Evolutionary conservation across 352 stramenopile genomes (phyloP), one percentile per base, ranked within the genome.

Genomic region (Globisporangium alternatum): DNA sequence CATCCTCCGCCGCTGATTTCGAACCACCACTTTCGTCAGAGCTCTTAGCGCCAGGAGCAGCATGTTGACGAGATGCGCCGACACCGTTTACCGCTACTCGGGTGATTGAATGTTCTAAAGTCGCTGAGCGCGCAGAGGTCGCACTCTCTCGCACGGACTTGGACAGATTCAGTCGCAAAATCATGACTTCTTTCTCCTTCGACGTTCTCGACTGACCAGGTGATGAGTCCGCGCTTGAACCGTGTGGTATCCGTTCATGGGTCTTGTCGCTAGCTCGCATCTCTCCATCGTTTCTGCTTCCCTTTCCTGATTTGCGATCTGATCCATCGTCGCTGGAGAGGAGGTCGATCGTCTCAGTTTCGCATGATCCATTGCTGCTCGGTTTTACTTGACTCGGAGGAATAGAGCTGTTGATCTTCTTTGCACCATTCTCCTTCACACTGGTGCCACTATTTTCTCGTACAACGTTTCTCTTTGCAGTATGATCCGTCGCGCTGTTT

Each of bases 261-360:
- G 8, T 30, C n/a, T 30, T 30, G 45, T 17, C n/a, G 21, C 45
- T 52, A 15, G n/a, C 3, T 52, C n/a, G 45, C 21, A 5, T 52
- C 21, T 31, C 39, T 43, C 4, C 19, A 10, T 9, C 17, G 10
- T 0, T 7, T 10, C 17, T 22, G 28, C 3, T 17, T 22, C 15
- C 22, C 4, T 39, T 28, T 19, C 19, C 19, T 12, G 22, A 1
- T 56, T 17, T 15, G 17, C 15, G 19, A 21, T 57, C 54, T 9
- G 61, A 62, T 47, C 21, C 64, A 59, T 77, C 67, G 43, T 65
- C 67, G 58, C 69, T 79, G 5, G 71, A 79, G 13, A 68, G 25
- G 45, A 78, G 35, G 39, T 82, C 65, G 49, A 77, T 72, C 43
- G 57, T 54, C 37, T 71, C 43, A 21, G 45, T n/a, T 28, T 25